phyloP scores from a whole-genome alignment of 208 protist genomes.

The Lotmaria passim region DNA sequence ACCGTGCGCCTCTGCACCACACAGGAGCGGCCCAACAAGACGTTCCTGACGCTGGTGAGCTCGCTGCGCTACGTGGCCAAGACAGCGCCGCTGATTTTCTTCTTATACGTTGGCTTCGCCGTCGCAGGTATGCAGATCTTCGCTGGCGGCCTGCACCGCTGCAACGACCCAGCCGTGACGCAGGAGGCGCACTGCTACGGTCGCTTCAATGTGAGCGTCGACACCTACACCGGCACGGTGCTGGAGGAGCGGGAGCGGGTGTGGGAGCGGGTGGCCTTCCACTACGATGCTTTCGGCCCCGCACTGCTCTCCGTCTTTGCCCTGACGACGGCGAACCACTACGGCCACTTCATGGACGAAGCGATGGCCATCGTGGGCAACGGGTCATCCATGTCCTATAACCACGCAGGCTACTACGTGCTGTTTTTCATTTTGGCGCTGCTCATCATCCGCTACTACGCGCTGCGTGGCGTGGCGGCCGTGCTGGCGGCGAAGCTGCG shows the following conservation, averaged over 20 bases:
- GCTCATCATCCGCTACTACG: constrained; percentile 49
- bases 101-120: constrained; percentile 51
- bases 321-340: constrained; percentile 49
- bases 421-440: constrained; percentile 40
- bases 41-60: constrained; percentile 27
- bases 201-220: constrained; percentile 14
- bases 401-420: constrained; percentile 44
- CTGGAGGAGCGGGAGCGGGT: constrained; percentile 5
- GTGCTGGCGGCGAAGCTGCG: constrained; percentile 35
- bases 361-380: constrained; percentile 42
- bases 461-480: constrained; percentile 34
- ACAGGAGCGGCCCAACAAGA: constrained; percentile 40
- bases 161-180: constrained; percentile 38
- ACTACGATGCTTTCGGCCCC: constrained; percentile 65
- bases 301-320: constrained; percentile 66
- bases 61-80: constrained; percentile 29
- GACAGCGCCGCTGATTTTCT: constrained; percentile 33
- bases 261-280: constrained; percentile 34
- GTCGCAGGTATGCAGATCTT: constrained; percentile 66
- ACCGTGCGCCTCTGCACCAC: constrained; percentile 51
- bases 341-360: constrained; percentile 56
- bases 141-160: constrained; percentile 42
- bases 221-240: constrained; percentile 14
- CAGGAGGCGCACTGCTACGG: constrained; percentile 21
- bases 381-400: constrained; percentile 15